Base-by-base conservation (phyloP, 495 filamentous ascomycete genomes). In the Pseudoneurospora amorphoporcata region DNA sequence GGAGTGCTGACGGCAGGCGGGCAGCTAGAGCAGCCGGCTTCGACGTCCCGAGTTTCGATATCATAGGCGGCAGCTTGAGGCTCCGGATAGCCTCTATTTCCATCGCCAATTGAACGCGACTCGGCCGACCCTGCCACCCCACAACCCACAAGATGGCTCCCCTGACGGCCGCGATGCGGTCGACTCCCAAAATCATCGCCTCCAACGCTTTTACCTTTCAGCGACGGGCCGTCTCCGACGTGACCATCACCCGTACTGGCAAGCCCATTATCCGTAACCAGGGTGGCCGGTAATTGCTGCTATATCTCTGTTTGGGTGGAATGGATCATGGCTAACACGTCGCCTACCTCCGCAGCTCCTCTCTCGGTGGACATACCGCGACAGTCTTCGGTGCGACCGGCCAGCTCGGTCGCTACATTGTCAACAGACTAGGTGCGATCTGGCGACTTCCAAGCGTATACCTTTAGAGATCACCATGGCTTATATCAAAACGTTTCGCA, bases 321-420 rank as follows among this genome's bases (percentile, higher is more conserved):
- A 37, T 76, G 77, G 69, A 78, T 69, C 69, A 8, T 70, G 29
- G 39, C 72, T 71, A 40, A 73, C n/a, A 29, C 29, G 14, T 38
- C 40, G 17, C 1, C 7, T 39, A 68, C n/a, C 6, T 19, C 43
- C 69, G 70, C 73, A 78, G 77, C 74, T 80, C 74, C 70, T 79
- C 82, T 69, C 79, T 79, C 69, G 75, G 85, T 93, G 94, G 93
- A 70, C 93, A 98, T 82, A 98, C 94, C 73, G 94, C 92, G 41
- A 99, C 95, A 53, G 94, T 99, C 78, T 99, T 99, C 82, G 95
- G 95, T 82, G 96, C 96, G 74, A 97, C 95, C 53, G 95, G 95
- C 74, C 94, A 96, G 81, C 87, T 99, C 45, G 95, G 95, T 77
- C 91, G 95, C 77, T 99, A 99, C 82, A 96, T 99, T 82, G 95